A percentile compares a stretch with the other conserved stretches of the same genome.
Conservation (phyloP, 73 alveolate species). For the Tetrahymena elliotti region DNA sequence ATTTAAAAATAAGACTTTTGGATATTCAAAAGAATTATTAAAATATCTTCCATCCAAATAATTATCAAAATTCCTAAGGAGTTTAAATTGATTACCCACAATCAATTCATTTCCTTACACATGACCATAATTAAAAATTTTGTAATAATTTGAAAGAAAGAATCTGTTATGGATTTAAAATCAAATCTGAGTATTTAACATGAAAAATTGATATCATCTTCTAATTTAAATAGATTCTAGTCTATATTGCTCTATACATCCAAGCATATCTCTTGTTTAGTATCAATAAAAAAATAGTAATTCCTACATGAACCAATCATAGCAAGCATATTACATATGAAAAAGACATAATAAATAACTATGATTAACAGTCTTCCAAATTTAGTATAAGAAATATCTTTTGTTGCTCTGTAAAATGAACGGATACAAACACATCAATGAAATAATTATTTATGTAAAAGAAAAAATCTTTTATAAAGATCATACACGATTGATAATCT, state of each 20-base stretch:
- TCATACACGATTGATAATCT: too few relatives aligned
- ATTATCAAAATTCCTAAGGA: not conserved
- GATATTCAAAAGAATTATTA: not conserved
- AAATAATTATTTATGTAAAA: too few relatives aligned
- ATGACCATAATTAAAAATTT: not conserved
- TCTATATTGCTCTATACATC: too few relatives aligned
- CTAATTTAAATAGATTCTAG: too few relatives aligned
- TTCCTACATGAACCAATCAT: not conserved
- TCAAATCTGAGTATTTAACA: too few relatives aligned
- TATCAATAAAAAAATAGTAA: too few relatives aligned
- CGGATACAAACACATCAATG: not conserved
- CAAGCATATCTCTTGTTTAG: too few relatives aligned
- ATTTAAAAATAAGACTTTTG: not conserved
- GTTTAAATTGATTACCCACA: not conserved
- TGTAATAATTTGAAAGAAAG: not conserved
- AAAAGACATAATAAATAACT: too few relatives aligned
- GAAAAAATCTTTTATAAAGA: not conserved
- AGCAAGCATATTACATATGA: not conserved
- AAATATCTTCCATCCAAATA: not conserved
- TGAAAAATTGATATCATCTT: too few relatives aligned
- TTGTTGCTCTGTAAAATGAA: not conserved
- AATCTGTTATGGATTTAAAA: not conserved
- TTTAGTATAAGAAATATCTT: not conserved
- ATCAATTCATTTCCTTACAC: not conserved
- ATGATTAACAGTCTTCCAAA: too few relatives aligned